Conservation (phyloP, 2,329 filamentous ascomycete genomes). For the Pyricularia pennisetigena region DNA sequence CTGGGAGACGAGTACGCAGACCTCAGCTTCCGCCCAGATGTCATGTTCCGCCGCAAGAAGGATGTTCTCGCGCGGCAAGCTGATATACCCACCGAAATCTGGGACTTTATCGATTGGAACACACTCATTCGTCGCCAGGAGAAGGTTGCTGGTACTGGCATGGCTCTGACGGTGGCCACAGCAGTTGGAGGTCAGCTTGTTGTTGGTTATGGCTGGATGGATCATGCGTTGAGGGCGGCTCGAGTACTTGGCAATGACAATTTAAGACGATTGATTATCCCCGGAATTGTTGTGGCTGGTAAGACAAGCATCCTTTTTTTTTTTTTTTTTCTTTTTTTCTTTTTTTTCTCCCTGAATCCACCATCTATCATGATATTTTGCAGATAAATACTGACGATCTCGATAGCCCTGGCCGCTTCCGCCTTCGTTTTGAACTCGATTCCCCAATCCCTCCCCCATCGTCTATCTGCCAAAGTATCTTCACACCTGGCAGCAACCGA, state of each 20-base stretch:
- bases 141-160: slow-evolving; percentile 86
- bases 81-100: slow-evolving; percentile 76
- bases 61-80: slow-evolving; percentile 78
- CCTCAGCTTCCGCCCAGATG: slow-evolving; percentile 78
- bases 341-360: neutral
- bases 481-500: slow-evolving; percentile 72
- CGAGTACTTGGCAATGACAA: slow-evolving; percentile 75
- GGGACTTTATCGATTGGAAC: slow-evolving; percentile 86
- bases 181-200: slow-evolving; percentile 75
- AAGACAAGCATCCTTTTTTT: slow-evolving; percentile 29
- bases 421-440: slow-evolving; percentile 82
- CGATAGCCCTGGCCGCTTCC: slow-evolving; percentile 58
- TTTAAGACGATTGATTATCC: slow-evolving; percentile 68
- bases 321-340: slow-evolving; percentile 4
- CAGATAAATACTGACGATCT: slow-evolving; percentile 7
- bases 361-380: neutral
- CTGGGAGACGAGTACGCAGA: slow-evolving; percentile 80
- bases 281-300: slow-evolving; percentile 71
- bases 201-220: slow-evolving; percentile 80
- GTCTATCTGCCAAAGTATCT: slow-evolving; percentile 76
- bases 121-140: slow-evolving; percentile 82
- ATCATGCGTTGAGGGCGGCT: slow-evolving; percentile 73
- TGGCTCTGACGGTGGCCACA: slow-evolving; percentile 86
- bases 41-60: slow-evolving; percentile 84
- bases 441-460: slow-evolving; percentile 77